Percentiles rank a stretch among this genome's conserved stretches.
Evolutionary conservation across 2,329 filamentous ascomycete species (phyloP).

Genomic region (Lasiodiplodia gonubiensis): DNA sequence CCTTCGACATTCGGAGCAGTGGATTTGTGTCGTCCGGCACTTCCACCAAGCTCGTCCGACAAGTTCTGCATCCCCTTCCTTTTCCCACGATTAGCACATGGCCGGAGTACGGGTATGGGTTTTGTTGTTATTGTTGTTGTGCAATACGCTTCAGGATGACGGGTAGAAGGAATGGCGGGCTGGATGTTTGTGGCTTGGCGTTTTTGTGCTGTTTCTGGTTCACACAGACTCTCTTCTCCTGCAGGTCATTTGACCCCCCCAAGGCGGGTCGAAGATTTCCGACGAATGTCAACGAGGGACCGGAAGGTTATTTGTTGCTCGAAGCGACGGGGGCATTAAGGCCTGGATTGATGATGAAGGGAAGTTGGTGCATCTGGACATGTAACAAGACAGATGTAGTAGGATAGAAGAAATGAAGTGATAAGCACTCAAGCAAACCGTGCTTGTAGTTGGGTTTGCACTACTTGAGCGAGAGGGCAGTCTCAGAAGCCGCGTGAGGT

Average conservation of each 20-base stretch:
- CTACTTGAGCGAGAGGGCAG: neutral
- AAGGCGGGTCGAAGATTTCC: neutral
- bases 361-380: slow-evolving; percentile 24
- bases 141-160: neutral
- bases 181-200: slow-evolving; percentile 9
- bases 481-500: neutral
- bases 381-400: slow-evolving; percentile 11
- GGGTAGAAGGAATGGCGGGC: slow-evolving; percentile 16
- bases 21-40: neutral
- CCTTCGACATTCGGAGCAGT: neutral
- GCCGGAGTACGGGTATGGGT: slow-evolving; percentile 14
- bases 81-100: slow-evolving; percentile 19
- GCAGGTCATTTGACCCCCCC: neutral
- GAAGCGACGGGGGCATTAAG: neutral
- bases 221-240: neutral
- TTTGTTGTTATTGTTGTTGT: slow-evolving; percentile 13
- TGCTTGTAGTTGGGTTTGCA: neutral
- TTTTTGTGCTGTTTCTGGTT: slow-evolving; percentile 13
- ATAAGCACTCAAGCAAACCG: neutral
- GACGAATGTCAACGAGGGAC: neutral
- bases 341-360: neutral
- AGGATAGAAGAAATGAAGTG: slow-evolving; percentile 20
- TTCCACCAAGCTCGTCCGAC: neutral
- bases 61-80: neutral
- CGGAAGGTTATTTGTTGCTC: neutral